phyloP scores from a whole-genome alignment of 1,139 yeast species.

The Wickerhamomyces sp. region DNA sequence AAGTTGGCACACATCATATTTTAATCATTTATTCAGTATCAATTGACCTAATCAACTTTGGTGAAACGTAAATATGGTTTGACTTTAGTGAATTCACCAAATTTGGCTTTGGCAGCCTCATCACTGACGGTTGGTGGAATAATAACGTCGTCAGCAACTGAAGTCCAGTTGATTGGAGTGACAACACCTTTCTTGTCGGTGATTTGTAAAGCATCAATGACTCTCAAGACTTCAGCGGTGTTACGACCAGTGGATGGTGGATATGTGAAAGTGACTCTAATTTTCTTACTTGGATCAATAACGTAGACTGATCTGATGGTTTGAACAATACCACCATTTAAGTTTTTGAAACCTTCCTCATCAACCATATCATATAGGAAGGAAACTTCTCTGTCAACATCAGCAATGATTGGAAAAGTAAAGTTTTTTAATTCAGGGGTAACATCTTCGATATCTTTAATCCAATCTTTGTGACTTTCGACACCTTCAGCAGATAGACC shows the following conservation, averaged over 20 bases:
- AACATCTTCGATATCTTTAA: conserved; percentile 79
- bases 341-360: conserved; percentile 77
- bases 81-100: conserved; percentile 73
- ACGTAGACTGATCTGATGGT: conserved; percentile 86
- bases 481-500: conserved; percentile 81
- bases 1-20: background rate
- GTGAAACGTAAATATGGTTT: conserved; percentile 80
- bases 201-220: conserved; percentile 77
- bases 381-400: conserved; percentile 73
- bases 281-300: conserved; percentile 82
- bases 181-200: conserved; percentile 77
- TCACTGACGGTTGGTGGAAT: conserved; percentile 80
- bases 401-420: conserved; percentile 84
- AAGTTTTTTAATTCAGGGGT: conserved; percentile 57
- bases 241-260: conserved; percentile 93
- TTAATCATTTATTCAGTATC: no score
- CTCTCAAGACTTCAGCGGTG: conserved; percentile 82
- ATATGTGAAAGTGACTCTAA: conserved; percentile 76
- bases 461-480: conserved; percentile 75
- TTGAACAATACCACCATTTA: conserved; percentile 62
- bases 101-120: conserved; percentile 76
- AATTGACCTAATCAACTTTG: conserved; percentile 21
- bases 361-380: conserved; percentile 86
- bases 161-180: conserved; percentile 61
- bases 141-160: conserved; percentile 77